Evolutionary conservation across 1,284 basidiomycete genomes (phyloP).

Genomic region (Puccinia hordei): DNA sequence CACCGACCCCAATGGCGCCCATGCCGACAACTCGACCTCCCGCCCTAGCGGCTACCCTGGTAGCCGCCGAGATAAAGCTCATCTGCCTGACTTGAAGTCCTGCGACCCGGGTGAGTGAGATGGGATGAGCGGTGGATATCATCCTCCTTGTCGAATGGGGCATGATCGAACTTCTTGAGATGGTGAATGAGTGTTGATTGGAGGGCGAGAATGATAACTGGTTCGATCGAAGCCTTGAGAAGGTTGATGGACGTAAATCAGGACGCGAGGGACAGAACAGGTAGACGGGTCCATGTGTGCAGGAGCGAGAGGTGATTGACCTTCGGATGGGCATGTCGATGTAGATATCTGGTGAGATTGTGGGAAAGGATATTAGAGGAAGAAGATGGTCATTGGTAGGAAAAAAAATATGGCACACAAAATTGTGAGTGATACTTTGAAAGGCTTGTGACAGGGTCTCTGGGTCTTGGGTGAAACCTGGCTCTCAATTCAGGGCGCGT

Average conservation of each 20-base stretch:
- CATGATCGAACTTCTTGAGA: constrained; percentile 4
- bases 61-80: constrained; percentile 38
- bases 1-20: constrained; percentile 33
- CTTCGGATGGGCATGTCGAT: neutral
- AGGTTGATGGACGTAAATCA: neutral
- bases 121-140: constrained; percentile 17
- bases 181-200: constrained; percentile 10
- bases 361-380: too few relatives aligned
- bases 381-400: too few relatives aligned
- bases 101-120: neutral
- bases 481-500: too few relatives aligned
- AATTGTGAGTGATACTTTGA: neutral
- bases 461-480: too few relatives aligned
- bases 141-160: neutral
- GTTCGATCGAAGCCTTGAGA: neutral
- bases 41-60: neutral
- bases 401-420: neutral
- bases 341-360: neutral
- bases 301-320: neutral
- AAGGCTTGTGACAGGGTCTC: neutral
- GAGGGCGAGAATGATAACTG: neutral
- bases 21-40: constrained; percentile 38
- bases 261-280: neutral
- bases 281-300: neutral
- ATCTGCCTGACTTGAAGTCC: constrained; percentile 22